Evolutionary conservation across 2,329 filamentous ascomycete genomes (phyloP).

Genomic region (Balansia obtecta): DNA sequence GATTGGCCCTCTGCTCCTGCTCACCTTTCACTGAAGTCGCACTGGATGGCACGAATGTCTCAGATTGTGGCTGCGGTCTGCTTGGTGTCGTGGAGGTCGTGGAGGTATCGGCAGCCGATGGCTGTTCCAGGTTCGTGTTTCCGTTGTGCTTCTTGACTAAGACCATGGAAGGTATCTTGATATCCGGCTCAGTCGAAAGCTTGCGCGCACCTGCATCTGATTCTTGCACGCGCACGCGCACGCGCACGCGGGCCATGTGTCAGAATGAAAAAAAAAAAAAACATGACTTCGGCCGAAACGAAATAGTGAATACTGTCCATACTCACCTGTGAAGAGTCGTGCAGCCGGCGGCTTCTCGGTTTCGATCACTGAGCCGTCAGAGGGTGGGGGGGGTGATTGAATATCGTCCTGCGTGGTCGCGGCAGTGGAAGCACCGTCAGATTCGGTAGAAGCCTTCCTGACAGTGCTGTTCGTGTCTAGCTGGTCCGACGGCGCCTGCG

Average conservation of each 20-base stretch:
- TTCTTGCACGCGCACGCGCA: not conserved
- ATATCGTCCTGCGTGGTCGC: not conserved
- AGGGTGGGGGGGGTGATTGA: not conserved
- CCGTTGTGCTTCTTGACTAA: not conserved
- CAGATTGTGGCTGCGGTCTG: constrained; percentile 3
- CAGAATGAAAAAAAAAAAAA: too few species aligned
- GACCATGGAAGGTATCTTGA: not conserved
- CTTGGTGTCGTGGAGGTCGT: constrained; percentile 1
- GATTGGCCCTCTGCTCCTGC: not conserved
- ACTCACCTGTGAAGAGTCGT: constrained; percentile 2
- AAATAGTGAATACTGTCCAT: not conserved
- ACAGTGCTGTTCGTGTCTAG: not conserved
- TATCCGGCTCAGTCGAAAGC: not conserved
- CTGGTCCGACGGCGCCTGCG: not conserved
- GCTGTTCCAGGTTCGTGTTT: not conserved
- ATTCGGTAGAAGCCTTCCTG: not conserved
- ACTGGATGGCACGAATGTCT: constrained; percentile 2
- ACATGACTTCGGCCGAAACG: not conserved
- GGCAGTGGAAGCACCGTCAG: not conserved
- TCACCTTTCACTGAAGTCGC: constrained; percentile 5
- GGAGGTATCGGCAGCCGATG: not conserved
- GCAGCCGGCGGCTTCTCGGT: not conserved
- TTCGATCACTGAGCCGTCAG: not conserved
- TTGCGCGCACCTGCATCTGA: not conserved
- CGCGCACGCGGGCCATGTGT: too few species aligned